Conservation (phyloP, 257 asterid genomes). For the Anisodus acutangulus region DNA sequence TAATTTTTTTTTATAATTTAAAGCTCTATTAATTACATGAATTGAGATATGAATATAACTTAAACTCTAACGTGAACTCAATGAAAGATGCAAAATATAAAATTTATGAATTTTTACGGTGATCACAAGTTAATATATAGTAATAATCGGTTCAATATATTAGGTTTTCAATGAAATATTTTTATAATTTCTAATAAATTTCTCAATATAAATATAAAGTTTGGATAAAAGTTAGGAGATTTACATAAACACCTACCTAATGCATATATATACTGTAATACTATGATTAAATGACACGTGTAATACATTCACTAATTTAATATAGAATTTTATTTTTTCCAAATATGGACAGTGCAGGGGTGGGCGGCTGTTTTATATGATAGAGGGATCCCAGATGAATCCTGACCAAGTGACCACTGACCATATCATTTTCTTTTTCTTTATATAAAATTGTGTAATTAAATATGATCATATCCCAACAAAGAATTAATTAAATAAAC, state of each 20-base stretch:
- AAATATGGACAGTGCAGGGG: neutral
- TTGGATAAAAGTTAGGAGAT: neutral
- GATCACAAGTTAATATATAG: no score
- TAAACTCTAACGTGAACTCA: neutral
- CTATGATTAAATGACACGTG: neutral
- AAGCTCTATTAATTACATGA: no score
- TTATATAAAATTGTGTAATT: neutral
- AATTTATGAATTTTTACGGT: no score
- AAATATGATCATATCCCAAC: neutral
- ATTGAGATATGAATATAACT: neutral
- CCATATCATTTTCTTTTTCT: neutral
- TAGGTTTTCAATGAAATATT: neutral
- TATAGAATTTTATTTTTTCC: neutral
- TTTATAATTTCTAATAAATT: neutral
- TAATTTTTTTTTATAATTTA: no score
- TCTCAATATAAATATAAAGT: neutral
- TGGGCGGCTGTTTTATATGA: neutral
- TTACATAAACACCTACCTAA: no score
- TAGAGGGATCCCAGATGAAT: neutral
- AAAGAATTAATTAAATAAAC: constrained; percentile 17
- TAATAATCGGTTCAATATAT: neutral
- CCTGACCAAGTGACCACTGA: constrained; percentile 23
- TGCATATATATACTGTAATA: no score
- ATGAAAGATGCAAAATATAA: no score
- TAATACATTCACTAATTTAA: neutral